These are phyloP conservation scores for Musa acuminata DNA, from an alignment of 176 grass and related monocot species.

Conservation along the genomic window DNA sequence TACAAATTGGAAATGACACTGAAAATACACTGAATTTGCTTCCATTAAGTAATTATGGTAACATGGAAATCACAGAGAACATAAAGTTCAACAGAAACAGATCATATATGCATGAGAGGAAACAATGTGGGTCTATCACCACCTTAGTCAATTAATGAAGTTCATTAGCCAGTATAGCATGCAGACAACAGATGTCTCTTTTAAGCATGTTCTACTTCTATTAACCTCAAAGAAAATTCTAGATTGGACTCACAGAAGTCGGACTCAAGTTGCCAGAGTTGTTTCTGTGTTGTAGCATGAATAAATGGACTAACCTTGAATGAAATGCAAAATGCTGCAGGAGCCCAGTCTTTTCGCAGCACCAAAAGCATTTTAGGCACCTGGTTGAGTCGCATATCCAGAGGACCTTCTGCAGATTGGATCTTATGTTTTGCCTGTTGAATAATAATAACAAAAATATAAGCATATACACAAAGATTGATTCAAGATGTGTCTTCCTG, in stretches of 20 bases:
- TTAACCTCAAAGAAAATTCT: no score
- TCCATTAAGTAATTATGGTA: background rate
- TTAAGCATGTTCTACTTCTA: no score
- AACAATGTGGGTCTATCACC: no score
- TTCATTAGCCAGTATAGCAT: background rate
- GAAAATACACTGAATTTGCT: no score
- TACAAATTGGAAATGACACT: no score
- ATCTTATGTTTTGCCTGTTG: conserved; percentile 89
- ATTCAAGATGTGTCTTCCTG: background rate
- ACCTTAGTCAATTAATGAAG: no score
- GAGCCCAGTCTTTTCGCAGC: conserved; percentile 63
- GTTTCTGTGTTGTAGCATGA: background rate
- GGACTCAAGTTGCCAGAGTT: no score
- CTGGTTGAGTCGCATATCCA: conserved; percentile 74
- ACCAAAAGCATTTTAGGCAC: conserved; percentile 82
- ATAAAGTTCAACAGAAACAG: background rate
- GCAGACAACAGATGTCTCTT: background rate
- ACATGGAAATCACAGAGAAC: background rate
- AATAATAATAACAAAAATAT: conserved; percentile 12
- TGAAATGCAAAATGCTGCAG: conserved; percentile 63
- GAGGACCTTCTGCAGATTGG: conserved; percentile 68
- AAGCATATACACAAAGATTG: background rate
- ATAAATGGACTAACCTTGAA: conserved; percentile 54
- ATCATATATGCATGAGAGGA: background rate
- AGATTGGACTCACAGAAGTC: background rate